Evolutionary conservation across 768 basidiomycete species (phyloP), one percentile per base, ranked within the genome.

Genomic region (Boletus edulis): DNA sequence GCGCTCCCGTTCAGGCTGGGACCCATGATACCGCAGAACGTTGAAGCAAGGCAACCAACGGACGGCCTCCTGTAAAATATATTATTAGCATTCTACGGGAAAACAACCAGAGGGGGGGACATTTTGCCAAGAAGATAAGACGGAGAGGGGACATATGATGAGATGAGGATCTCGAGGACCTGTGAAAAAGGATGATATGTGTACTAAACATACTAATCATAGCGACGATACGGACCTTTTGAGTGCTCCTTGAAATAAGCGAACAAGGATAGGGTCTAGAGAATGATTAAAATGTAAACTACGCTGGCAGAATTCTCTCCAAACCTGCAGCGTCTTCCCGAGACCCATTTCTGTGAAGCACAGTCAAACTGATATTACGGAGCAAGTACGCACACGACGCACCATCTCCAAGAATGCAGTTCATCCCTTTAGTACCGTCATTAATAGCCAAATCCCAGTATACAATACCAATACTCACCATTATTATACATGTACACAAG

Each of bases 361-460:
- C 46, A 5, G 37, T 57, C 14, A 52, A 54, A 52, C 32, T 10
- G 1, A 17, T 6, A 32, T 8, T 15, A 29, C 9, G 17, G 29
- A 17, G 10, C 17, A 27, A 22, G 34, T 37, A 10, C 24, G 24
- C 7, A 29, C 12, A 27, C 29, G 24, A 72, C 78, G 57, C 62
- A 83, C 82, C 84, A 58, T 90, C 88, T 29, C 85, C 88, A 2
- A 90, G 75, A 53, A 90, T 85, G 65, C 84, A 83, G 58, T 83
- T 87, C 77, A 87, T 80, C 15, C 82, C 81, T 83, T 57, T 18
- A 18, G 3, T 5, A 45, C 17, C 15, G 32, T 43, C 17, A 20
- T 53, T 57, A 11, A 35, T 44, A 29, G 51, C 9, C 44, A 24
- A 22, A 49, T 8, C 31, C 13, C 7, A 32, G 14, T 27, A 35